Evolutionary conservation across 1,284 basidiomycete species (phyloP).

Genomic region (Mycosarcoma mackinlayi): DNA sequence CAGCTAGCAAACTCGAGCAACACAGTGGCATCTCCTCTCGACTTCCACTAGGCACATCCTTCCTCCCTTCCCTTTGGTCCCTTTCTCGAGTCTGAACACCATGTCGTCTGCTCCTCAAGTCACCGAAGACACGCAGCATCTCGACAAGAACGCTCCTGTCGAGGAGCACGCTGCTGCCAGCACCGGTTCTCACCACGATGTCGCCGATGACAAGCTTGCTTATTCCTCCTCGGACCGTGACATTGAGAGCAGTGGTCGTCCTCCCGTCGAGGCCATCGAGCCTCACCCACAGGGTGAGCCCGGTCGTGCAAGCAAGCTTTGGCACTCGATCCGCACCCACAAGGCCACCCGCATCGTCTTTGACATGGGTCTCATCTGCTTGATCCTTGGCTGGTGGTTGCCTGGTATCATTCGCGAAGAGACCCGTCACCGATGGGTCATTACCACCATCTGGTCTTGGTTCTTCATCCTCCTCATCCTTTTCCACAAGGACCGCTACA

Average conservation of each 20-base stretch:
- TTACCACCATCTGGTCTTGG: conserved; percentile 56
- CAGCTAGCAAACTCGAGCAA: neutral
- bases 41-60: neutral
- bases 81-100: neutral
- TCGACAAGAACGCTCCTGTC: conserved; percentile 27
- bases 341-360: conserved; percentile 35
- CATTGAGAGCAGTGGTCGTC: conserved; percentile 41
- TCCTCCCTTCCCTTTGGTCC: neutral
- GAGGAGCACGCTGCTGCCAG: conserved; percentile 26
- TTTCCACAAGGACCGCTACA: conserved; percentile 62
- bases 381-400: conserved; percentile 55
- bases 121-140: conserved; percentile 28
- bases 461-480: conserved; percentile 65
- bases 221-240: conserved; percentile 50
- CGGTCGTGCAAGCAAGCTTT: conserved; percentile 36
- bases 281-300: conserved; percentile 51
- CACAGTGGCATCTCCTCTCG: conserved; percentile 1
- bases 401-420: conserved; percentile 50
- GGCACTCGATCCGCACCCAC: conserved; percentile 44
- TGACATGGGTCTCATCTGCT: conserved; percentile 40
- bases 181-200: conserved; percentile 41
- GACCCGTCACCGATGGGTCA: conserved; percentile 53
- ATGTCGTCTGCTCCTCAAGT: conserved; percentile 28
- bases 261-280: conserved; percentile 37
- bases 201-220: conserved; percentile 42